Evolutionary conservation across 169 alveolate genomes (phyloP).

Genomic region (Amoebophrya sp.): DNA sequence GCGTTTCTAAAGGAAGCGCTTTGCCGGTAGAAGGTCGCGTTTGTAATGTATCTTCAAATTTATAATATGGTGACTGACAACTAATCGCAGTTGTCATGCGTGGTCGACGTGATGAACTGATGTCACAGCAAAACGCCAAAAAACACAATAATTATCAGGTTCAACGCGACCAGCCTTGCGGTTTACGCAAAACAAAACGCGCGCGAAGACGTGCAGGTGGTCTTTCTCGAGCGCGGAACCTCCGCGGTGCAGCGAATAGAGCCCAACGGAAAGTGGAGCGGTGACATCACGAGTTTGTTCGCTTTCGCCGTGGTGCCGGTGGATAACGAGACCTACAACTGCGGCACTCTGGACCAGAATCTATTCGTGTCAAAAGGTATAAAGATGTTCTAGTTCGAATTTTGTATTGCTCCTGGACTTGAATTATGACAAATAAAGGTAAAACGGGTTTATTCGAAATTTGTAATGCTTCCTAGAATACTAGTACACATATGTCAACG

Average conservation of each 20-base stretch:
- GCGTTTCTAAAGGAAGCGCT: not conserved
- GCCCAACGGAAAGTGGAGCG: not conserved
- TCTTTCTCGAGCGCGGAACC: not conserved
- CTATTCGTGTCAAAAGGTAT: not conserved
- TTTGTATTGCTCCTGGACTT: not conserved
- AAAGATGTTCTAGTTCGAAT: not conserved
- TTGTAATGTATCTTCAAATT: not conserved
- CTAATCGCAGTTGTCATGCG: too few relatives aligned
- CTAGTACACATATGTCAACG: not conserved
- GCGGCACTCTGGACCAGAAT: not conserved
- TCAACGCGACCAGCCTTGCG: not conserved
- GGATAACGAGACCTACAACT: not conserved
- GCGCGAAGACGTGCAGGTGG: not conserved
- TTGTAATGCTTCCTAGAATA: not conserved
- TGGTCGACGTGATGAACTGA: too few relatives aligned
- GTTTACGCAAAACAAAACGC: not conserved
- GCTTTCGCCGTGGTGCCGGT: not conserved
- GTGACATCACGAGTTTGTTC: not conserved
- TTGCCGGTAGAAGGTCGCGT: not conserved
- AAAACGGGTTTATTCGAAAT: not conserved
- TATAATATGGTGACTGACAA: too few relatives aligned
- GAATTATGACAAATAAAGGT: not conserved
- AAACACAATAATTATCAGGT: too few relatives aligned
- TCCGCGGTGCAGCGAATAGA: not conserved
- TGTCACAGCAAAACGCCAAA: too few relatives aligned